Conservation (phyloP, 345 rosid genomes). For the Eutrema yunnanense region DNA sequence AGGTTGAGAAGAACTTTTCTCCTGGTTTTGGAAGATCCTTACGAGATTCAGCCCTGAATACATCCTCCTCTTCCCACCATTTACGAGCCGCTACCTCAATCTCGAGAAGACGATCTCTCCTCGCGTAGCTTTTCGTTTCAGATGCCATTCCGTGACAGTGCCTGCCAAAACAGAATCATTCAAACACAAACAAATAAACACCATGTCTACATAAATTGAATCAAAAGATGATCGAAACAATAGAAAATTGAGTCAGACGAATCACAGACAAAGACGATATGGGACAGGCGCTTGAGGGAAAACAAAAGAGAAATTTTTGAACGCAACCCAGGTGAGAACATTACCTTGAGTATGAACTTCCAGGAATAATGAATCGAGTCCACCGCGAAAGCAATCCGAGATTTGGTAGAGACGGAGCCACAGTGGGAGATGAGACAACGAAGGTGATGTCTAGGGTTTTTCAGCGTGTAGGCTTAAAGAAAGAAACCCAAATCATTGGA, state of each 20-base stretch:
- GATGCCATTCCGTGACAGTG: constrained; percentile 55
- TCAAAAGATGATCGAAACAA: background rate
- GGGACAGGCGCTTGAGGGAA: background rate
- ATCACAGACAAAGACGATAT: background rate
- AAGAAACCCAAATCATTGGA: background rate
- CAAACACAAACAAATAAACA: background rate
- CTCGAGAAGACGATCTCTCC: constrained; percentile 73
- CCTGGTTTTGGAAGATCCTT: constrained; percentile 44
- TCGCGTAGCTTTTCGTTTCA: constrained; percentile 61
- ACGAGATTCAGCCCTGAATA: constrained; percentile 57
- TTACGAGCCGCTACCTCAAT: constrained; percentile 43
- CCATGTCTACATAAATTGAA: background rate
- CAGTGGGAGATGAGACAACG: background rate
- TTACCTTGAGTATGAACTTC: constrained; percentile 8
- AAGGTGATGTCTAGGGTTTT: constrained; percentile 15
- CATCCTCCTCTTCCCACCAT: constrained; percentile 73
- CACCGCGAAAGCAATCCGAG: constrained; percentile 12
- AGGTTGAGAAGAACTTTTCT: constrained; percentile 73
- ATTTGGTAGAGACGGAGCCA: constrained; percentile 18
- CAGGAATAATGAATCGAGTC: background rate
- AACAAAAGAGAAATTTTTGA: background rate
- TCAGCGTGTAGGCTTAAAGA: background rate
- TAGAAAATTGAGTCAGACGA: background rate
- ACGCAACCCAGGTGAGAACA: background rate
- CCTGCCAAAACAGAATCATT: constrained; percentile 24